A percentile compares a stretch with the other conserved stretches of the same genome.
Conservation (phyloP, 2,329 filamentous ascomycete species). For the Penicillium italicum region DNA sequence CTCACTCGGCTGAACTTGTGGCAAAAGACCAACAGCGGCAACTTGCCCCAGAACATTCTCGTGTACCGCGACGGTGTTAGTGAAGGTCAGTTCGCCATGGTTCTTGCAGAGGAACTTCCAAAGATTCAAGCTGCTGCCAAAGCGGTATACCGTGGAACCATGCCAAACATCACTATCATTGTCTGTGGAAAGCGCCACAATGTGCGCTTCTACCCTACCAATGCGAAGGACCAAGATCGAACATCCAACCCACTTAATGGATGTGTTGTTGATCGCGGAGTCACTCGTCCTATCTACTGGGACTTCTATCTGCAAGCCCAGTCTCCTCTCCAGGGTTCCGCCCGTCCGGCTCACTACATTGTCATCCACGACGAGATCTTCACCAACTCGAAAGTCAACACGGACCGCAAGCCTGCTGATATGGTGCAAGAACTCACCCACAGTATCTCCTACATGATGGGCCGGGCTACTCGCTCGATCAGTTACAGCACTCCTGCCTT, state of each 20-base stretch:
- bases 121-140: conserved; percentile 55
- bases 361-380: conserved; percentile 68
- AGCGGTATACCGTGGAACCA: conserved; percentile 51
- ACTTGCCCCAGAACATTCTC: conserved; percentile 67
- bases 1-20: conserved; percentile 62
- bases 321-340: conserved; percentile 72
- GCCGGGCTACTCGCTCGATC: conserved; percentile 24
- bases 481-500: conserved; percentile 26
- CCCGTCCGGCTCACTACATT: conserved; percentile 75
- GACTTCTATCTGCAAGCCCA: conserved; percentile 84
- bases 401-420: conserved; percentile 8
- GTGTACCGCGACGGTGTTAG: conserved; percentile 87
- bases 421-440: conserved; percentile 19
- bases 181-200: conserved; percentile 85
- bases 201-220: conserved; percentile 74
- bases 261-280: conserved; percentile 76
- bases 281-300: conserved; percentile 69
- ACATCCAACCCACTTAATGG: conserved; percentile 66
- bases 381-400: conserved; percentile 7
- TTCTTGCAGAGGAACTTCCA: conserved; percentile 62
- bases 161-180: conserved; percentile 65
- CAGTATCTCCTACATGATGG: conserved; percentile 27
- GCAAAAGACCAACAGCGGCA: conserved; percentile 52
- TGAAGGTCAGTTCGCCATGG: conserved; percentile 70
- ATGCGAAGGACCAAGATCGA: conserved; percentile 44